phyloP scores from a whole-genome alignment of 148 eudicot species.

The Vaccinium vitisidaea region DNA sequence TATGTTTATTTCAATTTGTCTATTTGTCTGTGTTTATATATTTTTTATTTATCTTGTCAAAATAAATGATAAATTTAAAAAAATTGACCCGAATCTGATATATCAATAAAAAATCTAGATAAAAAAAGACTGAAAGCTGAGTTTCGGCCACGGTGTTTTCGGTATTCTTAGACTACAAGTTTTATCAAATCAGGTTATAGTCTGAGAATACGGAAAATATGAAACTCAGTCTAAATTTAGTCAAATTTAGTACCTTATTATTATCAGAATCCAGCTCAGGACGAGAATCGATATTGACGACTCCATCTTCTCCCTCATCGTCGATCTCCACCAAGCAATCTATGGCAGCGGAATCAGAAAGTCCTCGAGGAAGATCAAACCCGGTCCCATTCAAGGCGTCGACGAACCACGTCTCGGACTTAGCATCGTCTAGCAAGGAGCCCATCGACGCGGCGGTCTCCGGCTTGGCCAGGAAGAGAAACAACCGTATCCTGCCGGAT shows the following conservation, averaged over 20 bases:
- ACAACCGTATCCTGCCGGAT: slow-evolving; percentile 48
- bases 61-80: too few relatives aligned
- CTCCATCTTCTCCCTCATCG: not conserved
- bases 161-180: too few relatives aligned
- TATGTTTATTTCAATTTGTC: too few relatives aligned
- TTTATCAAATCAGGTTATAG: too few relatives aligned
- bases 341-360: slow-evolving; percentile 57
- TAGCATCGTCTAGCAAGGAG: slow-evolving; percentile 53
- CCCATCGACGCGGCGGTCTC: slow-evolving; percentile 74
- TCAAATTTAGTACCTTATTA: not conserved
- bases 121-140: too few relatives aligned
- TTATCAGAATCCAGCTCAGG: not conserved
- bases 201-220: too few relatives aligned
- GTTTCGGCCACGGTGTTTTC: too few relatives aligned
- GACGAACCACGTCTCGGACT: slow-evolving; percentile 78
- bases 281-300: not conserved
- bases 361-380: slow-evolving; percentile 44
- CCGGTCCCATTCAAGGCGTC: slow-evolving; percentile 65
- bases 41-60: too few relatives aligned
- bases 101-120: too few relatives aligned
- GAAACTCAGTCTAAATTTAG: not conserved
- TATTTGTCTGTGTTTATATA: too few relatives aligned
- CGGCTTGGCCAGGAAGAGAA: slow-evolving; percentile 58
- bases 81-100: too few relatives aligned
- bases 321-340: slow-evolving; percentile 51